Evolutionary conservation across 129 eudicot species (phyloP), one percentile per base, ranked within the genome.

Genomic region (Escallonia rubra): DNA sequence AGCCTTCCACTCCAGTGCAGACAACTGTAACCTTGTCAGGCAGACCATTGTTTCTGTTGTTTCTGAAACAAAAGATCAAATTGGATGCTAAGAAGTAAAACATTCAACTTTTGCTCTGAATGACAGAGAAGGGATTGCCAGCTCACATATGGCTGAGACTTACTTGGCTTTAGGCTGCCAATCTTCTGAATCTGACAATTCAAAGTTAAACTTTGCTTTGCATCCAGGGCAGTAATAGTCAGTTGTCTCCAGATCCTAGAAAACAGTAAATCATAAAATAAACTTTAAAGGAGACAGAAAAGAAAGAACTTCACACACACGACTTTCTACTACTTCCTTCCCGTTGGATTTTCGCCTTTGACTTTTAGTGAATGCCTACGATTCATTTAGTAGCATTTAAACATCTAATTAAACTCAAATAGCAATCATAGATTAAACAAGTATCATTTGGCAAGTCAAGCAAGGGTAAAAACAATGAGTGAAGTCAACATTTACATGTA

Each of bases 191-290:
- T 87, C 95, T 45, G 95, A 84, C 72, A 90, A 81, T 78, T 90
- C 91, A 82, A 84, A 90, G 66, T 87, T 84, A 60, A 90, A 87
- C 83, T 86, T 84, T 5, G 83, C 89, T 78, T 76, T 86, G 80
- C 97, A 90, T 81, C 72, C 95, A 34, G 95, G 97, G 74, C 97
- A 90, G 73, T 87, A 90, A 74, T 90, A 90, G 74, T 82, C 84
- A 16, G 82, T 65, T 54, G 85, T 64, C 44, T 85, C 91, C 50
- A 90, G 82, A 85, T 84, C 90, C 97, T 90, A 72, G 48, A 66
- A 47, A 74, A n/a, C 42, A 64, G 16, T 38, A 57, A 38, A 49
- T 6, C 64, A 41, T 64, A 59, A 64, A 63, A 70, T 61, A 5
- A 72, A 43, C 51, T 13, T 15, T 9, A 7, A 63, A 61, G 69